Evolutionary conservation across 129 eudicot genomes (phyloP), one percentile per base, ranked within the genome.

Genomic region (Smallanthus sonchifolius): DNA sequence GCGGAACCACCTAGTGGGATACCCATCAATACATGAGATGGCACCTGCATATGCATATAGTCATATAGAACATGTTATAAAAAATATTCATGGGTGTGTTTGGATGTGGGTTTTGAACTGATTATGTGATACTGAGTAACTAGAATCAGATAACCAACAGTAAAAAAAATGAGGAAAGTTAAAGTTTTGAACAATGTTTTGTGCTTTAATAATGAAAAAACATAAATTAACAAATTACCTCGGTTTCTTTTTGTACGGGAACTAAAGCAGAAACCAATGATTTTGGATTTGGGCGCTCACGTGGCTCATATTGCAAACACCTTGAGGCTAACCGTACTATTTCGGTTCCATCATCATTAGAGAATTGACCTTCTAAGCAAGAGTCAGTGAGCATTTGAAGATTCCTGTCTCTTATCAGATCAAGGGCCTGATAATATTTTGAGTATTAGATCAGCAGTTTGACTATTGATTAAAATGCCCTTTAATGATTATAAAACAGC

Each of bases 281-380:
- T 81, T 65, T 93, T 43, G 98, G 92, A 76, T 87, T 93, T 76
- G 98, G 98, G 70, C 98, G 84, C 74, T 93, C 98, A 67, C 96
- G 96, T 8, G 98, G 98, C 69, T 93, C 98, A 51, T 90, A 93
- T 65, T 90, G 96, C 78, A 93, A 83, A 74, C 98, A 93, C 75
- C 95, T 86, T 52, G 98, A 87, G 67, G 95, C 98, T 73, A 93
- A 81, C 32, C 98, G 95, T 30, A 90, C 98, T 43, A 90, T 78
- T 81, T 93, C 97, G 6, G 98, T 93, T 44, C 96, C 97, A 69
- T 93, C 98, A 76, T 93, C 94, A 64, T 70, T 81, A 64, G 98
- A 90, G 81, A 93, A 93, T 59, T 93, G 98, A 75, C 98, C 98
- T 86, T 93, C 98, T 83, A 93, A 85, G 83, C 98, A 93, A 69